Evolutionary conservation across 257 asterid genomes (phyloP).

Genomic region (Agastache rugosa): DNA sequence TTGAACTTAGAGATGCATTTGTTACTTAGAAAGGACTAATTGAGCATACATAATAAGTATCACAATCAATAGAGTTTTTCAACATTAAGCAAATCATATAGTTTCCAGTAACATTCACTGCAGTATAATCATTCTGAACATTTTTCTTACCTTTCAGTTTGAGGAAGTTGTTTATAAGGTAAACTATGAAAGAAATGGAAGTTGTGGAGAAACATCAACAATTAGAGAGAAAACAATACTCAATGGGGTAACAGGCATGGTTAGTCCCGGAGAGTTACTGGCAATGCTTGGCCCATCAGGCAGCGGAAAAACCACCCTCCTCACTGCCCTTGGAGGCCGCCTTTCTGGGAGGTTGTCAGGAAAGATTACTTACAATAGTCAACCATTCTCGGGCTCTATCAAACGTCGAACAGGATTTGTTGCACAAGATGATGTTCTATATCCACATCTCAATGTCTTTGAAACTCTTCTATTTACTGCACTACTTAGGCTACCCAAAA

Average conservation of each 20-base stretch:
- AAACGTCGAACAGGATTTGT: slow-evolving; percentile 89
- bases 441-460: slow-evolving; percentile 83
- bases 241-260: slow-evolving; percentile 83
- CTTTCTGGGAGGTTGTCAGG: slow-evolving; percentile 77
- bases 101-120: slow-evolving; percentile 14
- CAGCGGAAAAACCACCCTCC: slow-evolving; percentile 93
- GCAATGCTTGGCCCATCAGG: slow-evolving; percentile 99
- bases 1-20: slow-evolving; percentile 5
- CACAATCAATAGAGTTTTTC: slow-evolving; percentile 12
- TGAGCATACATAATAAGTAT: background rate
- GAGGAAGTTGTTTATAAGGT: slow-evolving; percentile 88
- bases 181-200: slow-evolving; percentile 44
- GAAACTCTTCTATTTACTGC: slow-evolving; percentile 92
- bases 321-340: slow-evolving; percentile 95
- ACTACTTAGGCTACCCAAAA: slow-evolving; percentile 71
- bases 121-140: slow-evolving; percentile 12
- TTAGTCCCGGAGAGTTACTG: slow-evolving; percentile 85
- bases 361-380: slow-evolving; percentile 79
- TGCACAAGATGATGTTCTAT: slow-evolving; percentile 80
- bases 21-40: background rate
- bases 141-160: slow-evolving; percentile 57
- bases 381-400: slow-evolving; percentile 76
- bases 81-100: slow-evolving; percentile 8
- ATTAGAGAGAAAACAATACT: slow-evolving; percentile 75
- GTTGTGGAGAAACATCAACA: slow-evolving; percentile 45